Base-by-base conservation (phyloP, 164 flowering plant species). In the Buxus sempervirens region DNA sequence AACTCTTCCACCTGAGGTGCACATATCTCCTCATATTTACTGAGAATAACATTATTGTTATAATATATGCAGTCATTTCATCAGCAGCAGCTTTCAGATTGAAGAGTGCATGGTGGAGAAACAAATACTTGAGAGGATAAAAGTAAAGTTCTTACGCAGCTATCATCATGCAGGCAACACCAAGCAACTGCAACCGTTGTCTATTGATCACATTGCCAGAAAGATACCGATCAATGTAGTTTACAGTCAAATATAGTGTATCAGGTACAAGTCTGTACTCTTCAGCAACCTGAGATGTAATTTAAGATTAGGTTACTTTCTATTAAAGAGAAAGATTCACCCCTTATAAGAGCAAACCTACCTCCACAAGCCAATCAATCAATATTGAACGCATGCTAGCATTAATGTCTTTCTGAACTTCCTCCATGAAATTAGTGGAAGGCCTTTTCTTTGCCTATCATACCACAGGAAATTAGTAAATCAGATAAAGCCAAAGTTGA, bases 301-400 rank as follows among this genome's bases (percentile, higher is more conserved):
- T 23, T 45, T 4, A 19, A 36, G 12, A 49, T 64, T 60, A 12
- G 12, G 10, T 38, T 16, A 54, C 21, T 9, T 19, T 54, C 60
- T n/a, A 8, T n/a, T 45, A 42, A 54, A 18, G 42, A 58, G 55
- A 62, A 13, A 24, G 26, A 38, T 18, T 54, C 23, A 19, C 2
- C 19, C 18, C 36, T 45, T 9, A 20, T 15, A 60, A 48, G 45
- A n/a, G 19, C 21, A 64, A 38, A 32, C 13, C 5, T 80, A 90
- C 98, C 97, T 95, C 99, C 23, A 93, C 96, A 70, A 95, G 99
- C 99, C 99, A 95, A 73, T 95, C 99, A 54, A 95, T 72, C 27
- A 95, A 76, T 72, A 95, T 90, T 20, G 95, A 79, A 15, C 99
- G 88, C 99, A 95, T 95, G 84, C 88, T 87, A 54, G 96, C 22